A percentile compares a stretch with the other conserved stretches of the same genome.
Evolutionary conservation across 176 grass and related monocot species (phyloP).

Genomic region (Eleusine indica): DNA sequence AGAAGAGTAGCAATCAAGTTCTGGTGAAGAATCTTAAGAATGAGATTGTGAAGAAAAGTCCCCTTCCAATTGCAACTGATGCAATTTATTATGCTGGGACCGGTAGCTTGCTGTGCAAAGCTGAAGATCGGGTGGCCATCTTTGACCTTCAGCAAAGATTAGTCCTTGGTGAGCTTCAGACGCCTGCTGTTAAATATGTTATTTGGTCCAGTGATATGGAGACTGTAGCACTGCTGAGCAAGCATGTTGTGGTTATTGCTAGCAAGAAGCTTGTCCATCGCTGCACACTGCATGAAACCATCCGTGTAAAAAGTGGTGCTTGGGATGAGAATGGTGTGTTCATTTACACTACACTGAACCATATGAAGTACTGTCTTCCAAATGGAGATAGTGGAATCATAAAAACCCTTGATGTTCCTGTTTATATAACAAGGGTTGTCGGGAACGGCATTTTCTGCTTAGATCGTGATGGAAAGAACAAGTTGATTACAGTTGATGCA

Average conservation of each 20-base stretch:
- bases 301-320: slow-evolving; percentile 97
- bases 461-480: slow-evolving; percentile 95
- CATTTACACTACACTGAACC: slow-evolving; percentile 88
- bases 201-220: slow-evolving; percentile 96
- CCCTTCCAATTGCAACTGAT: slow-evolving; percentile 85
- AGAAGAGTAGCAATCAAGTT: slow-evolving; percentile 86
- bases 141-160: slow-evolving; percentile 92
- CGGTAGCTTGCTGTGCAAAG: slow-evolving; percentile 79
- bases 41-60: slow-evolving; percentile 88
- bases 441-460: slow-evolving; percentile 78
- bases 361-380: slow-evolving; percentile 99
- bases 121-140: slow-evolving; percentile 82
- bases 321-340: slow-evolving; percentile 97
- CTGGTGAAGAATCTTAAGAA: slow-evolving; percentile 91
- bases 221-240: slow-evolving; percentile 87
- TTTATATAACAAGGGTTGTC: slow-evolving; percentile 91
- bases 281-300: slow-evolving; percentile 94
- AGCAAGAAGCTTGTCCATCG: slow-evolving; percentile 81
- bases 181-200: slow-evolving; percentile 79
- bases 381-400: slow-evolving; percentile 95
- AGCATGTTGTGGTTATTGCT: slow-evolving; percentile 92
- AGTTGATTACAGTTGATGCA: slow-evolving; percentile 78
- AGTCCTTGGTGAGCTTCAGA: slow-evolving; percentile 86
- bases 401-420: slow-evolving; percentile 82
- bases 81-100: slow-evolving; percentile 94